Base-by-base conservation (phyloP, 176 grass and related monocot species). In the Ampelocalamus luodianensis region DNA sequence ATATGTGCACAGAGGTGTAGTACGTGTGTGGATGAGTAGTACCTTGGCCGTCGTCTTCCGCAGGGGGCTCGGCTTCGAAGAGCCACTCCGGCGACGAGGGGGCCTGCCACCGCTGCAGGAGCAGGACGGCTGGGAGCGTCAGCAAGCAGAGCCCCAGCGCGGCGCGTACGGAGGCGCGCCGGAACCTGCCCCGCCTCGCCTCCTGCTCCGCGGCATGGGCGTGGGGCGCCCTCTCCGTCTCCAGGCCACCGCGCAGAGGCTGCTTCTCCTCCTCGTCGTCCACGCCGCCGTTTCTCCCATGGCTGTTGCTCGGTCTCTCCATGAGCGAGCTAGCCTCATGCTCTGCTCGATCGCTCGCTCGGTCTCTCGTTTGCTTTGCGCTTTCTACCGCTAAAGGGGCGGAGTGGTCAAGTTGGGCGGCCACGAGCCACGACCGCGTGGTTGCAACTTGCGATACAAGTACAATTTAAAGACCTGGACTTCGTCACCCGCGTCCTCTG, bases 131-230 rank as follows among this genome's bases (percentile, higher is more conserved):
- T 23, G 88, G 83, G 75, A 90, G 29, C 13, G 69, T 53, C 4
- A 91, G 80, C 22, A 87, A 34, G 69, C 80, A 84, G 74, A 91
- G 9, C 75, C 53, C 51, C 51, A 91, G 85, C 42, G 34, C 80
- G 50, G 61, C 85, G 61, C 89, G 89, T 85, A 70, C 68, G 69
- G 75, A 59, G 49, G 75, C 76, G 59, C 80, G 80, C 68, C 89
- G 55, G 17, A 74, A 16, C 85, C 50, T 76, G 74, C 85, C 27
- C 40, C 89, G 85, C 51, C 68, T 49, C 63, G 80, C 76, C 62
- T 87, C 89, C 24, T 72, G 67, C 67, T 86, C 88, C 29, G 1
- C 27, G 60, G 27, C 49, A 44, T 51, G 38, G 12, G 55, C 20
- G 58, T 26, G 75, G 12, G 18, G 37, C 48, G 48, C 4, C 20